Base-by-base conservation (phyloP, 306 rosid genomes). In the Prosopis cineraria region DNA sequence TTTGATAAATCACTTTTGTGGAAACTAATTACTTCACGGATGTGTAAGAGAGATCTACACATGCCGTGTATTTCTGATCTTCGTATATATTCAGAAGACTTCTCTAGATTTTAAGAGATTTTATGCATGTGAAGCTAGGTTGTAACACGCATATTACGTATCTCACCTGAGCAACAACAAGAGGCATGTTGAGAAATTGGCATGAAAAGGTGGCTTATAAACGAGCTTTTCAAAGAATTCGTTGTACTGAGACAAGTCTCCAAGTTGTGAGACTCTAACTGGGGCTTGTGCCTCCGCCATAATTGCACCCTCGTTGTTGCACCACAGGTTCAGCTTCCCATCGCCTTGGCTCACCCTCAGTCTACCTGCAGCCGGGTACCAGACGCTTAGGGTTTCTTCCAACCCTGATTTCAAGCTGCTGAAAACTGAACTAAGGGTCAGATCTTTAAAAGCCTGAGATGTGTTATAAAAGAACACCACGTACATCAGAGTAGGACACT, bases 101-200 rank as follows among this genome's bases (percentile, higher is more conserved):
- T n/a, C n/a, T n/a, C n/a, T n/a, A n/a, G n/a, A n/a, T n/a, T 12
- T 25, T 14, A 27, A 58, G 37, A 58, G 9, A 58, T 58, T 24
- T 10, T 55, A 55, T 55, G 59, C 11, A 13, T 6, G 24, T 48
- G 12, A 0, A 25, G 6, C 63, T 24, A 10, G 63, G 63, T 59
- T 59, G 37, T 59, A 30, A 16, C 16, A 5, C 37, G 58, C 8
- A 3, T 11, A 25, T 6, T 14, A 60, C 6, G 40, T 7, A 30
- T 60, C 85, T 84, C 59, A 92, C 97, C 95, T 92, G 97, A 70
- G 90, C 97, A 83, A 82, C 97, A 79, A 90, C 76, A 52, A 92
- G 74, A 48, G 95, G 97, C 88, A 90, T 88, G 68, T 75, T n/a
- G 89, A 85, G 84, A 90, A 79, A 73, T 87, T 68, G 10, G 81